Evolutionary conservation across 257 asterid genomes (phyloP).

Genomic region (Solanum neorickii): DNA sequence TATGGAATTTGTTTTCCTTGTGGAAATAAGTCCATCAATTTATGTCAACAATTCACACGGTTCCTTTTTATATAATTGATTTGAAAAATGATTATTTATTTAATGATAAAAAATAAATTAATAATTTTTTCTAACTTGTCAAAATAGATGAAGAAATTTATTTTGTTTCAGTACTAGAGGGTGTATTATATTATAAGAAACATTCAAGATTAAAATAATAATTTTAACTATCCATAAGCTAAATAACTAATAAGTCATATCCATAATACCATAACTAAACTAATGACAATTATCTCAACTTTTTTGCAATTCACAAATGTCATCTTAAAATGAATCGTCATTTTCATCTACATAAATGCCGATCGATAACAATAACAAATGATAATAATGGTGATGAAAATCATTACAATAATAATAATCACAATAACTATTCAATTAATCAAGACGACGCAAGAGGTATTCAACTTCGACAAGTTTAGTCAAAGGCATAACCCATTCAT

Average conservation of each 20-base stretch:
- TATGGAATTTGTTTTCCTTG: too few species aligned
- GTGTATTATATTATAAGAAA: not conserved
- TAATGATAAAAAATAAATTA: not conserved
- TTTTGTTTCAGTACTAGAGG: not conserved
- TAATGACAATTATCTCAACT: not conserved
- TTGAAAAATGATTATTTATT: too few species aligned
- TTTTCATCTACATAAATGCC: not conserved
- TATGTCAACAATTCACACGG: too few species aligned
- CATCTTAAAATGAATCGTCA: not conserved
- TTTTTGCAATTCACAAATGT: not conserved
- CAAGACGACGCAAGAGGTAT: conserved; percentile 68
- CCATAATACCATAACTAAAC: not conserved
- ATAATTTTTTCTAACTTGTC: fast-evolving
- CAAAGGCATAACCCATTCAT: conserved; percentile 74
- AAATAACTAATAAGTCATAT: not conserved
- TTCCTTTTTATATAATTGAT: too few species aligned
- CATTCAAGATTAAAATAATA: not conserved
- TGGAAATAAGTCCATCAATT: too few species aligned
- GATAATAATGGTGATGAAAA: not conserved
- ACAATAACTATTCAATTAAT: not conserved
- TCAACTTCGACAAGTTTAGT: conserved; percentile 77
- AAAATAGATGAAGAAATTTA: not conserved
- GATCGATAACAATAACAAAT: not conserved
- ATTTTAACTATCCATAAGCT: not conserved
- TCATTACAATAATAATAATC: not conserved